phyloP scores from a whole-genome alignment of 768 basidiomycete species.

The Leucosporidium yakuticum region DNA sequence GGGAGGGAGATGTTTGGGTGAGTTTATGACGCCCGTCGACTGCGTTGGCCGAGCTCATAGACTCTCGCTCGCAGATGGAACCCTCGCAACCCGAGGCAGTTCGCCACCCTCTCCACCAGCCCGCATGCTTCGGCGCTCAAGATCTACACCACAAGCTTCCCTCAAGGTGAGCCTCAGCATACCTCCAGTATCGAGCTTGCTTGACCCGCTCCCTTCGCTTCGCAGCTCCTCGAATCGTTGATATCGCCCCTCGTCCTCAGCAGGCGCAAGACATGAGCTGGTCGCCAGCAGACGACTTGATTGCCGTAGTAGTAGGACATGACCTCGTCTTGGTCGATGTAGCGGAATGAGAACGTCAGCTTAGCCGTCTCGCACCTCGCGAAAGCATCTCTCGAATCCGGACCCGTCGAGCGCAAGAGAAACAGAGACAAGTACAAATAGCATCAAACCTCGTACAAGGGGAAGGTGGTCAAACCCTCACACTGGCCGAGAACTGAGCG shows the following conservation, averaged over 20 bases:
- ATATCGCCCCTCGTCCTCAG: background rate
- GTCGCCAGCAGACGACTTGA: background rate
- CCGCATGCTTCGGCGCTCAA: constrained; percentile 1
- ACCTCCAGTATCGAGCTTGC: background rate
- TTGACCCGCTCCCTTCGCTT: background rate
- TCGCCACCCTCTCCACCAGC: background rate
- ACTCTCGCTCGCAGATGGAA: background rate
- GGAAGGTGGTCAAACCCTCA: too few relatives aligned
- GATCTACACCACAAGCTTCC: background rate
- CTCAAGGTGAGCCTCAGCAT: background rate
- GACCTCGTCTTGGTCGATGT: background rate
- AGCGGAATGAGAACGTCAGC: too few relatives aligned
- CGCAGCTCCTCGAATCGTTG: background rate
- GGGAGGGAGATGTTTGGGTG: background rate
- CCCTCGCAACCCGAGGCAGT: background rate
- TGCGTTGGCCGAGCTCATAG: background rate
- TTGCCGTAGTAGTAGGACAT: background rate
- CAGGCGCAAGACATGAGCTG: background rate
- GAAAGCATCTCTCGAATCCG: too few relatives aligned
- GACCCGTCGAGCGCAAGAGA: too few relatives aligned
- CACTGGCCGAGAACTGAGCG: too few relatives aligned
- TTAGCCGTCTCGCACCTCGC: too few relatives aligned
- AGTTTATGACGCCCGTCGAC: background rate
- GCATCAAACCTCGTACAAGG: too few relatives aligned
- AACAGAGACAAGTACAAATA: too few relatives aligned